Percentiles rank a stretch among this genome's conserved stretches.
phyloP scores from a whole-genome alignment of 2,329 filamentous ascomycete genomes.

The Microascus cirrosus region DNA sequence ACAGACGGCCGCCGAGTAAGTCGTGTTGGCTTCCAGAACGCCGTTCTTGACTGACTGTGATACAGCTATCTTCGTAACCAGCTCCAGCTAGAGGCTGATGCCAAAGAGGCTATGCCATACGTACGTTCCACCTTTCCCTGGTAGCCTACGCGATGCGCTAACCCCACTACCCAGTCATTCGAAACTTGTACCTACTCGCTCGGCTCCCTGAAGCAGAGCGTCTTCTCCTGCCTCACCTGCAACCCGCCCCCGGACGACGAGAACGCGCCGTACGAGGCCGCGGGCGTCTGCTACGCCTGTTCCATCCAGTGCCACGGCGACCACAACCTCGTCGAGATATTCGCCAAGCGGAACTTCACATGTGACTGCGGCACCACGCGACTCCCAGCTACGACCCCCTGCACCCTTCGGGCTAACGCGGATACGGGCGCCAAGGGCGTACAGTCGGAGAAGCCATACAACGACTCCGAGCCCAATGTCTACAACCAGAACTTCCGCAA shows the following conservation, averaged over 20 bases:
- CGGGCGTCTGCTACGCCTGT: slow-evolving; percentile 91
- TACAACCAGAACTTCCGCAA: slow-evolving; percentile 97
- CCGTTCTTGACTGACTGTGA: background rate
- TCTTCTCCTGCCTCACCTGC: slow-evolving; percentile 92
- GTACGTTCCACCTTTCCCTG: slow-evolving; percentile 34
- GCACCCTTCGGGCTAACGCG: slow-evolving; percentile 62
- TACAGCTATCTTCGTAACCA: slow-evolving; percentile 77
- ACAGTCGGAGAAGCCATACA: slow-evolving; percentile 57
- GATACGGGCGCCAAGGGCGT: slow-evolving; percentile 65
- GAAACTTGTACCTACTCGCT: slow-evolving; percentile 63
- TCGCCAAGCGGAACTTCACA: slow-evolving; percentile 88
- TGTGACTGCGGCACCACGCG: slow-evolving; percentile 93
- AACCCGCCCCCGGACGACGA: slow-evolving; percentile 63
- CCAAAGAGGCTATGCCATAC: slow-evolving; percentile 88
- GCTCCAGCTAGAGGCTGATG: slow-evolving; percentile 85
- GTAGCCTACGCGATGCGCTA: slow-evolving; percentile 8
- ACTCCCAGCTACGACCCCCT: slow-evolving; percentile 58
- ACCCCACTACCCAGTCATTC: slow-evolving; percentile 5
- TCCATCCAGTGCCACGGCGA: slow-evolving; percentile 95
- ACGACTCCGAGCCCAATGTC: slow-evolving; percentile 52
- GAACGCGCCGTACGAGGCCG: slow-evolving; percentile 49
- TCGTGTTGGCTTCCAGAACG: background rate
- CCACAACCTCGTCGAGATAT: slow-evolving; percentile 88
- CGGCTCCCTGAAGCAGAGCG: slow-evolving; percentile 72
- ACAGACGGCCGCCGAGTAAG: slow-evolving; percentile 62